Percentiles rank a stretch among this genome's conserved stretches.
Evolutionary conservation across 75 land plant genomes (phyloP).

Genomic region (Picea glauca): DNA sequence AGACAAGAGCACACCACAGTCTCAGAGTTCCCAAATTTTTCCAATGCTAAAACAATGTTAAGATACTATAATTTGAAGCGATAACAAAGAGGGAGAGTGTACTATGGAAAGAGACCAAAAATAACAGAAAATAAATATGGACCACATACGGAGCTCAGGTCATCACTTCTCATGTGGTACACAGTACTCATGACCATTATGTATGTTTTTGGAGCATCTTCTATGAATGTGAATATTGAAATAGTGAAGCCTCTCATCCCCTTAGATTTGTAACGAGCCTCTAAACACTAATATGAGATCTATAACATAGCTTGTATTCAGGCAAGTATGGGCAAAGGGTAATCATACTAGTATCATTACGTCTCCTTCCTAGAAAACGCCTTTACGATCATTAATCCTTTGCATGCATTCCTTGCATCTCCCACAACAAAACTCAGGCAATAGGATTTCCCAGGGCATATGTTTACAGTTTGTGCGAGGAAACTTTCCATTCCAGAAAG

Average conservation of each 20-base stretch:
- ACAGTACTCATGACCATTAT: slow-evolving; percentile 37
- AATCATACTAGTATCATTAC: no score
- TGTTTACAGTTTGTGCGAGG: slow-evolving; percentile 20
- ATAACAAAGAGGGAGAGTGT: no score
- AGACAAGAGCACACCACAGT: no score
- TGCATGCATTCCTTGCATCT: slow-evolving; percentile 32
- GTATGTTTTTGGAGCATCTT: slow-evolving; percentile 15
- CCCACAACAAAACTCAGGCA: slow-evolving; percentile 23
- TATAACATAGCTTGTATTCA: no score
- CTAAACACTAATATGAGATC: no score
- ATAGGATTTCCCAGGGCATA: slow-evolving; percentile 23
- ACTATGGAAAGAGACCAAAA: no score
- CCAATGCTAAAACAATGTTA: no score
- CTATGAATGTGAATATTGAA: slow-evolving; percentile 30
- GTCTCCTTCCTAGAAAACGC: slow-evolving; percentile 28
- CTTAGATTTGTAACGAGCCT: slow-evolving; percentile 34
- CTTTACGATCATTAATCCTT: slow-evolving; percentile 16
- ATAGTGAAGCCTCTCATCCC: slow-evolving; percentile 29
- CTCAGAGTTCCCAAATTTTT: no score
- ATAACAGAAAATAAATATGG: slow-evolving; percentile 5
- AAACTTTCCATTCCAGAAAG: slow-evolving; percentile 27
- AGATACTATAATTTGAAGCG: no score
- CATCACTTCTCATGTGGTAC: slow-evolving; percentile 33
- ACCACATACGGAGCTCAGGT: slow-evolving; percentile 43
- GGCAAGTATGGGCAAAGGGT: no score